Conservation (phyloP, 176 grass and related monocot genomes). For the Phragmites australis region DNA sequence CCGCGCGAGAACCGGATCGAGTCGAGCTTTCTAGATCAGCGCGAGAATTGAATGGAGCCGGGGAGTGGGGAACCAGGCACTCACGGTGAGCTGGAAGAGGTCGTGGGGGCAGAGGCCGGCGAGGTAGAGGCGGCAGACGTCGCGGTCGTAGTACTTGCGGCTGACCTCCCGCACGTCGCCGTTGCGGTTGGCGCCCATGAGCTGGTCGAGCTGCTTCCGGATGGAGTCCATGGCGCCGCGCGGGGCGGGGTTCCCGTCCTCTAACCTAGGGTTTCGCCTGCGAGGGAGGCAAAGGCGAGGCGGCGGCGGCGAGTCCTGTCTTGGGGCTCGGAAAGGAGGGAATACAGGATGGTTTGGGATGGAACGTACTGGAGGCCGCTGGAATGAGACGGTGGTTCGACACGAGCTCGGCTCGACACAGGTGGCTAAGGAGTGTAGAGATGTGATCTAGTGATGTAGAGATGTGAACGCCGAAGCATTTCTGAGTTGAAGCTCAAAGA, state of each 20-base stretch:
- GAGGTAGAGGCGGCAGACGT: conserved; percentile 94
- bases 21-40: background rate
- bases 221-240: conserved; percentile 68
- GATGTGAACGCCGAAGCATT: too few species aligned
- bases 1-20: background rate
- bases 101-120: conserved; percentile 87
- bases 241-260: background rate
- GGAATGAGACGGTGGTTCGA: background rate
- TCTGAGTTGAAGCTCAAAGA: too few species aligned
- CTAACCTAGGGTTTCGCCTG: conserved; percentile 36
- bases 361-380: conserved; percentile 7
- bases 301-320: background rate
- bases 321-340: background rate
- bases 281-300: background rate
- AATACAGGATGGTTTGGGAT: background rate
- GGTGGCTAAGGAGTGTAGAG: too few species aligned
- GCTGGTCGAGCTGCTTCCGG: conserved; percentile 93
- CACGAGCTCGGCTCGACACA: background rate
- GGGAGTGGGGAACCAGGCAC: background rate
- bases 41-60: background rate
- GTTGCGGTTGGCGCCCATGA: conserved; percentile 95
- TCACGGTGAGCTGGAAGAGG: conserved; percentile 96
- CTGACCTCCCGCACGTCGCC: conserved; percentile 84
- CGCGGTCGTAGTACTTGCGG: conserved; percentile 86
- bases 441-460: too few species aligned